Percentiles rank a stretch among this genome's conserved stretches.
These are phyloP conservation scores for Mrakia blollopis DNA, from an alignment of 768 basidiomycete genomes.

Conservation along the genomic window DNA sequence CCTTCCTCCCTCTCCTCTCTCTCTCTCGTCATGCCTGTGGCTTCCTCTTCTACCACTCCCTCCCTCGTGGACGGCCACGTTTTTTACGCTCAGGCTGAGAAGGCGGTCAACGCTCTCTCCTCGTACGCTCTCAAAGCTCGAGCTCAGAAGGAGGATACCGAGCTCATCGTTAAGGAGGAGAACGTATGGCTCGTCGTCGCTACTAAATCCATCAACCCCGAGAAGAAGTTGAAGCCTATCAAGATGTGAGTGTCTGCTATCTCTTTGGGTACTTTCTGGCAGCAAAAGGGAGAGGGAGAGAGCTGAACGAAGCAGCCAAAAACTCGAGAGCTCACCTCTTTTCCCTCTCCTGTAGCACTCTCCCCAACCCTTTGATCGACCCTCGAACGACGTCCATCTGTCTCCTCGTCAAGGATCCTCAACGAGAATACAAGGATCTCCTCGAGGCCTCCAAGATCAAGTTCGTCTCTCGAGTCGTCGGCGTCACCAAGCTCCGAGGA, in stretches of 20 bases:
- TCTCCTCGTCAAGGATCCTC: slow-evolving; percentile 91
- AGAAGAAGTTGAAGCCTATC: slow-evolving; percentile 70
- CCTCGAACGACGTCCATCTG: slow-evolving; percentile 75
- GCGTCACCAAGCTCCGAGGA: slow-evolving; percentile 83
- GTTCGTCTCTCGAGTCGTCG: slow-evolving; percentile 88
- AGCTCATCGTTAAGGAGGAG: slow-evolving; percentile 76
- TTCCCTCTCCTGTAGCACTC: slow-evolving; percentile 50
- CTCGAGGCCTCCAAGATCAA: slow-evolving; percentile 68
- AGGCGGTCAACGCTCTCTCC: slow-evolving; percentile 73
- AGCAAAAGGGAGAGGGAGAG: no score
- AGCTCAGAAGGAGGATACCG: slow-evolving; percentile 61
- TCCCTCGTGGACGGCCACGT: slow-evolving; percentile 20
- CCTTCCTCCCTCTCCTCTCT: not conserved
- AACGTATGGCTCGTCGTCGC: slow-evolving; percentile 83
- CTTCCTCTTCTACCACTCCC: not conserved
- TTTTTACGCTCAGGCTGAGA: slow-evolving; percentile 58
- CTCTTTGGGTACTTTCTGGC: no score
- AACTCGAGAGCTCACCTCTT: not conserved
- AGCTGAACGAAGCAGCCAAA: not conserved
- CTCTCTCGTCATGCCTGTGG: slow-evolving; percentile 1
- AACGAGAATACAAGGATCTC: slow-evolving; percentile 92
- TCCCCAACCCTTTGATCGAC: slow-evolving; percentile 76
- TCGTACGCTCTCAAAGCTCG: slow-evolving; percentile 63
- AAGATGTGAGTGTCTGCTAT: slow-evolving; percentile 62
- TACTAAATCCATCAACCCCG: slow-evolving; percentile 73